phyloP scores from a whole-genome alignment of 352 stramenopile species.

The Lagenidium giganteum region DNA sequence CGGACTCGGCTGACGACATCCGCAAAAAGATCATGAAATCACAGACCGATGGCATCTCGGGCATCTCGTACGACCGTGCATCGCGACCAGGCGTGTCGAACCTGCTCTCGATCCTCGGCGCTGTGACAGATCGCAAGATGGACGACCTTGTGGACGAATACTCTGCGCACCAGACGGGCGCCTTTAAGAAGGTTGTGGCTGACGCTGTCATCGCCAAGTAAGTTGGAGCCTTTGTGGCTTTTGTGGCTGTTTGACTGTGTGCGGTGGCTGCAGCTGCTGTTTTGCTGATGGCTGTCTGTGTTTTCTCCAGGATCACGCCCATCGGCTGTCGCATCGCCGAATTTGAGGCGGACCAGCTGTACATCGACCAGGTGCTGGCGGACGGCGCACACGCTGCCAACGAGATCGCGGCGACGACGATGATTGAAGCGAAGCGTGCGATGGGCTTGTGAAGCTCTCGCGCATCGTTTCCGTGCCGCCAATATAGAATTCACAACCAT shows the following conservation, averaged over 20 bases:
- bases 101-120: slow-evolving; percentile 90
- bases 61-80: slow-evolving; percentile 86
- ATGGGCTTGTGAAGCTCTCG: slow-evolving; percentile 45
- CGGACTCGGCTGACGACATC: slow-evolving; percentile 62
- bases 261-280: slow-evolving; percentile 2
- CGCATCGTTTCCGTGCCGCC: not conserved
- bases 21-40: slow-evolving; percentile 86
- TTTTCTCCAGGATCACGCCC: slow-evolving; percentile 72
- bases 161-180: slow-evolving; percentile 58
- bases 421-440: slow-evolving; percentile 69
- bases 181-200: slow-evolving; percentile 95
- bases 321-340: slow-evolving; percentile 93
- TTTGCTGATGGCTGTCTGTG: slow-evolving; percentile 5
- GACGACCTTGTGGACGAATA: slow-evolving; percentile 73
- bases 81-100: slow-evolving; percentile 94
- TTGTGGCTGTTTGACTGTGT: not conserved
- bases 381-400: slow-evolving; percentile 73
- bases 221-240: slow-evolving; percentile 7
- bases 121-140: slow-evolving; percentile 64
- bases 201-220: slow-evolving; percentile 94
- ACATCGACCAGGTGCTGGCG: slow-evolving; percentile 86
- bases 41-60: slow-evolving; percentile 83
- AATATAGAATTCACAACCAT: no score
- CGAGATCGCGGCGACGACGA: slow-evolving; percentile 57
- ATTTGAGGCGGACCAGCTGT: slow-evolving; percentile 87